These are phyloP conservation scores for Xylariaceae sp. DNA, from an alignment of 2,329 filamentous ascomycete species.

Conservation along the genomic window DNA sequence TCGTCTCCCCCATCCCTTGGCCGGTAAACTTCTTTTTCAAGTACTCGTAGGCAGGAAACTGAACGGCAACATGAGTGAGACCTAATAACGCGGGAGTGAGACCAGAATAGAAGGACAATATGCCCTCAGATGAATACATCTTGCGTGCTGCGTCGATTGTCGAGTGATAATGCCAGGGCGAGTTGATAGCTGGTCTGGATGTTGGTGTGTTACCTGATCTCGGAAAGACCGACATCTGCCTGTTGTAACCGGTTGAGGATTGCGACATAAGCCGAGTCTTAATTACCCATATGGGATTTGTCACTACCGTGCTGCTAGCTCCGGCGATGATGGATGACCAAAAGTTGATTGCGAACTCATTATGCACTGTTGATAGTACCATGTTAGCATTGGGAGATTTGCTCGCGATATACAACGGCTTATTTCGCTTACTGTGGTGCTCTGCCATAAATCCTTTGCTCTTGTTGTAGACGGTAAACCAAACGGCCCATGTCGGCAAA, in stretches of 20 bases:
- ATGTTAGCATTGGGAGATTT: conserved; percentile 11
- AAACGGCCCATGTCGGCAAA: conserved; percentile 96
- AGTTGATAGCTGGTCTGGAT: conserved; percentile 51
- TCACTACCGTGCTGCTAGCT: conserved; percentile 86
- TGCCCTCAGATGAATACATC: conserved; percentile 89
- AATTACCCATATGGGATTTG: conserved; percentile 99
- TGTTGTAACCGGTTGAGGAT: conserved; percentile 48
- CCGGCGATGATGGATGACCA: conserved; percentile 90
- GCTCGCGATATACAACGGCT: background rate
- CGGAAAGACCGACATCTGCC: conserved; percentile 43
- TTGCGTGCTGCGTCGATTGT: conserved; percentile 90
- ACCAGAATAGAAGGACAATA: conserved; percentile 91
- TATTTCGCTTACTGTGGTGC: conserved; percentile 53
- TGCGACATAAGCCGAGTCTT: conserved; percentile 98
- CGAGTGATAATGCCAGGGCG: conserved; percentile 87
- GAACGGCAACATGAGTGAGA: conserved; percentile 90
- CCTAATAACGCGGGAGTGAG: conserved; percentile 88
- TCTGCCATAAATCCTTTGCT: conserved; percentile 71
- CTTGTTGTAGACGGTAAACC: conserved; percentile 93
- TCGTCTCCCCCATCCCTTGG: conserved; percentile 73
- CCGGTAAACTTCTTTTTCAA: conserved; percentile 90
- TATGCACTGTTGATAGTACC: conserved; percentile 42
- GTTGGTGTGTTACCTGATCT: conserved; percentile 52
- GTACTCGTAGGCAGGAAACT: conserved; percentile 94
- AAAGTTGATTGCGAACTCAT: conserved; percentile 73